Evolutionary conservation across 345 rosid genomes (phyloP), one percentile per base, ranked within the genome.

Genomic region (Aquilaria malaccensis): DNA sequence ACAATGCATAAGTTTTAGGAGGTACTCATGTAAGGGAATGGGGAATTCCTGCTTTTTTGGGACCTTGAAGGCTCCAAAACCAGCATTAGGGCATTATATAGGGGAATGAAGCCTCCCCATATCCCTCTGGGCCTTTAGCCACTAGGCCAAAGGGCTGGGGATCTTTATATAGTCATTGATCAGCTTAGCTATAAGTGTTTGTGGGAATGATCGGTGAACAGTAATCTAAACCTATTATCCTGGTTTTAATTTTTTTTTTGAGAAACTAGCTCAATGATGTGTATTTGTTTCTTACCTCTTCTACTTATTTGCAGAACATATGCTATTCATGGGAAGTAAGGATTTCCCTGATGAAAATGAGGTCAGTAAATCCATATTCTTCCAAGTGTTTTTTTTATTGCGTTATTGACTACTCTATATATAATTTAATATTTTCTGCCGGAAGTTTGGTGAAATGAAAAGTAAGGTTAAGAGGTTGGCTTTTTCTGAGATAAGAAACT

Each of bases 321-420:
- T 94, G 99, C 89, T 94, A n/a, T 94, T 90, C 82, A 90, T 94
- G 97, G 97, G 99, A 60, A 94, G 99, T 74, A 64, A 78, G 7
- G 92, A 82, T 50, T 94, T 87, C 75, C 96, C 97, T 2, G 96
- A 94, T 59, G 99, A 94, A 68, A 94, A 94, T 67, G 99, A 94
- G 95, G 99, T 94, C 41, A 66, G 83, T 74, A 59, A 46, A 14
- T 32, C 62, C n/a, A 5, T 55, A 13, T 64, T 13, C 43, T 71
- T 66, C 65, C 43, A 54, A 29, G n/a, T 41, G 11, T 60, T 41
- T 33, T 22, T 54, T 50, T 45, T 51, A 57, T 67, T 11, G 31
- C 50, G 9, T 31, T 45, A 50, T 56, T 49, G 30, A 22, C 45
- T 46, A 11, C 52, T 62, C 30, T 62, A 50, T 31, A 50, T 61